Evolutionary conservation across 495 filamentous ascomycete species (phyloP).

Genomic region (Evernia prunastri): DNA sequence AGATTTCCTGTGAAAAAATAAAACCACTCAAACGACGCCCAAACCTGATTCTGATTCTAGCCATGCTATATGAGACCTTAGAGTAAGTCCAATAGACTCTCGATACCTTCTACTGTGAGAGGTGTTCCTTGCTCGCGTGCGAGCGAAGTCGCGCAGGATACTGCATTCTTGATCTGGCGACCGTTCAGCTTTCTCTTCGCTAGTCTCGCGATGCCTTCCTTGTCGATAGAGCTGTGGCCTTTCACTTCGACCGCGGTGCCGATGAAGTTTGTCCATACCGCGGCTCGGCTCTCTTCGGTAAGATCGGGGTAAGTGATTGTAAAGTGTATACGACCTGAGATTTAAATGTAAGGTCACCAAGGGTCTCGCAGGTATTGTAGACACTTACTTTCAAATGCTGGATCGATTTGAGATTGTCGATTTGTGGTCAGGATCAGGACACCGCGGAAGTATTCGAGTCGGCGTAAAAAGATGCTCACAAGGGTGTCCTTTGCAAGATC

Average conservation of each 20-base stretch:
- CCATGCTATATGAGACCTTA: not conserved
- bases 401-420: slow-evolving; percentile 32
- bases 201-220: slow-evolving; percentile 9
- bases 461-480: slow-evolving; percentile 42
- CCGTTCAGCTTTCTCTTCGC: slow-evolving; percentile 18
- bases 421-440: slow-evolving; percentile 35
- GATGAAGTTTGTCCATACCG: slow-evolving; percentile 16
- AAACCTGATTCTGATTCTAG: not conserved
- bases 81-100: slow-evolving; percentile 5
- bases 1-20: too few relatives aligned
- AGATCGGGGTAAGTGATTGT: slow-evolving; percentile 22
- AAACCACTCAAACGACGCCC: not conserved
- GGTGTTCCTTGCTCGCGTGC: slow-evolving; percentile 10
- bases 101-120: slow-evolving; percentile 13
- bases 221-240: not conserved
- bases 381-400: slow-evolving; percentile 22
- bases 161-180: slow-evolving; percentile 18
- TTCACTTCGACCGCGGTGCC: not conserved
- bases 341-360: not conserved
- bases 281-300: slow-evolving; percentile 16
- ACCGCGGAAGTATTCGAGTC: slow-evolving; percentile 49
- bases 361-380: not conserved
- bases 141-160: slow-evolving; percentile 17
- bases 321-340: slow-evolving; percentile 39
- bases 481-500: slow-evolving; percentile 21